Percentiles rank a stretch among this genome's conserved stretches.
These are phyloP conservation scores for Triglochin maritima DNA, from an alignment of 106 monocot species.

Conservation along the genomic window DNA sequence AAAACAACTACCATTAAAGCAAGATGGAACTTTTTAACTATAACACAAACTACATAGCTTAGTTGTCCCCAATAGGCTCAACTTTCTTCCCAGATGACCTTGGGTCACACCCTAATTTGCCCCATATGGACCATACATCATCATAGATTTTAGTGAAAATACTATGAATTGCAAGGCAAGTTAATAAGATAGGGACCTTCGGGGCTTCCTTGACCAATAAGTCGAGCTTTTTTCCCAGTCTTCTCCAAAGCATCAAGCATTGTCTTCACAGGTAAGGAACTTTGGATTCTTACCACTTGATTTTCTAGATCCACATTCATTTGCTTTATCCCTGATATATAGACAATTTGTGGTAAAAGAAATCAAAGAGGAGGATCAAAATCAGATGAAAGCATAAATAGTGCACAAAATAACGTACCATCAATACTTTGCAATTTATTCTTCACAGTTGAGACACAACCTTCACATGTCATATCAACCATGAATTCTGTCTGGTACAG, in stretches of 20 bases:
- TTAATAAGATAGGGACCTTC: too few relatives aligned
- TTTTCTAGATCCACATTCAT: slow-evolving; percentile 79
- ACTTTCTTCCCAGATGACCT: too few relatives aligned
- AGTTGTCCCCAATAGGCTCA: too few relatives aligned
- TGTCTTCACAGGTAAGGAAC: slow-evolving; percentile 57
- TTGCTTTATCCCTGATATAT: slow-evolving; percentile 50
- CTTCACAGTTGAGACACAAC: slow-evolving; percentile 84
- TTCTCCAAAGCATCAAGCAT: slow-evolving; percentile 69
- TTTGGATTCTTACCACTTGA: slow-evolving; percentile 80
- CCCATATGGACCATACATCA: too few relatives aligned
- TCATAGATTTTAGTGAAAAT: too few relatives aligned
- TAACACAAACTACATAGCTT: too few relatives aligned
- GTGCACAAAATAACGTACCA: slow-evolving; percentile 23
- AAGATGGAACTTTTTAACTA: too few relatives aligned
- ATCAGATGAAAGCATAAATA: not conserved
- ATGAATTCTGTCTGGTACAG: slow-evolving; percentile 74
- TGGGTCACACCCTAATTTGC: too few relatives aligned
- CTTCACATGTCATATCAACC: slow-evolving; percentile 95
- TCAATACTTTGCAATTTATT: slow-evolving; percentile 53
- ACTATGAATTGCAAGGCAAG: too few relatives aligned
- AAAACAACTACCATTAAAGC: too few relatives aligned
- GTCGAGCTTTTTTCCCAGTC: slow-evolving; percentile 50
- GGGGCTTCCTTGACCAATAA: slow-evolving; percentile 92
- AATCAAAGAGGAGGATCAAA: not conserved
- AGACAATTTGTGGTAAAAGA: not conserved